These are phyloP conservation scores for Fusarium newnesense DNA, from an alignment of 2,329 filamentous ascomycete genomes.

Conservation along the genomic window DNA sequence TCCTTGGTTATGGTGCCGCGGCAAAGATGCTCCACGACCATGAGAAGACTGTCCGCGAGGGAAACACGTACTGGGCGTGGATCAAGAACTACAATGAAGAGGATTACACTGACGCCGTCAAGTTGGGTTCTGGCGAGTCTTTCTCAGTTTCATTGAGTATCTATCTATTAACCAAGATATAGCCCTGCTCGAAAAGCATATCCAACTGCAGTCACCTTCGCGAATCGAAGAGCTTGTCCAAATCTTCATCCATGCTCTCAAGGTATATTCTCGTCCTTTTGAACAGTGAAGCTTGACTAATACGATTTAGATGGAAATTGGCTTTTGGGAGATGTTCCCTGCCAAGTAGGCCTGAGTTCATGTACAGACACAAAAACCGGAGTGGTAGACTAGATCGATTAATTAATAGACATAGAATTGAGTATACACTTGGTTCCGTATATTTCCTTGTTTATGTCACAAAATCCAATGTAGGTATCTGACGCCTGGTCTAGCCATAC, in stretches of 20 bases:
- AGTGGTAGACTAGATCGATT: not conserved
- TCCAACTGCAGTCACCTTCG: constrained; percentile 75
- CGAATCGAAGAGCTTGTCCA: constrained; percentile 84
- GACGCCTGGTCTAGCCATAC: constrained; percentile 9
- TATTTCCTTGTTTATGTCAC: constrained; percentile 14
- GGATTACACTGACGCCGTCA: constrained; percentile 80
- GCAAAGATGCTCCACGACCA: constrained; percentile 76
- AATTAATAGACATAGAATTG: constrained; percentile 36
- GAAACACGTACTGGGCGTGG: constrained; percentile 88
- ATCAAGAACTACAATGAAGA: constrained; percentile 88
- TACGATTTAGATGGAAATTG: constrained; percentile 60
- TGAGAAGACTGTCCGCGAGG: constrained; percentile 67
- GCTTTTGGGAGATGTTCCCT: constrained; percentile 66
- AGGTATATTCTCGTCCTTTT: constrained; percentile 59
- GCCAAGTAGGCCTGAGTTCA: constrained; percentile 33
- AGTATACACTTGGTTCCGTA: constrained; percentile 26
- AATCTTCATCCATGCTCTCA: constrained; percentile 89
- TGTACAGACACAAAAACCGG: not conserved
- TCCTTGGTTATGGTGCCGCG: constrained; percentile 88
- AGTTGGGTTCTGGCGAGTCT: constrained; percentile 72
- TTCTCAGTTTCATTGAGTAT: not conserved
- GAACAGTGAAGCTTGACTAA: not conserved
- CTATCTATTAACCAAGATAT: not conserved
- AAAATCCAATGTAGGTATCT: constrained; percentile 16
- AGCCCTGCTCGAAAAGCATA: constrained; percentile 81